phyloP scores from a whole-genome alignment of 192 early-diverging fungal genomes.

The Umbelopsis sp. region DNA sequence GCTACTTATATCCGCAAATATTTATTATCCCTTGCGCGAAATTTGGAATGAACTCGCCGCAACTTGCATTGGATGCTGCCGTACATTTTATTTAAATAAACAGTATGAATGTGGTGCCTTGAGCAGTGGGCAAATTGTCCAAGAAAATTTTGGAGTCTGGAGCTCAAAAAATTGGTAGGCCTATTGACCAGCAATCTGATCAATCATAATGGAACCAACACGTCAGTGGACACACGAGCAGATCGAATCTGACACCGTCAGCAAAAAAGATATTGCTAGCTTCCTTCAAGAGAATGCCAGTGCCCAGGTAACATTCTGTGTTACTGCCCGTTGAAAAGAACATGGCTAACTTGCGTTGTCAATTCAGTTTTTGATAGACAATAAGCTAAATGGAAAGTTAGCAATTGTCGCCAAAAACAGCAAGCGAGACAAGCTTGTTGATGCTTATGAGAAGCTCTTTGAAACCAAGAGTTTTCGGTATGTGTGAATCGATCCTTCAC shows the following conservation, averaged over 20 bases:
- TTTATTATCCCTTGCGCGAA: no score
- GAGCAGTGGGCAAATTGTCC: no score
- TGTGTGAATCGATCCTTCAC: neutral
- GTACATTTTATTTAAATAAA: no score
- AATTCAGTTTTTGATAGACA: slow-evolving; percentile 56
- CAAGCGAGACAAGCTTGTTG: slow-evolving; percentile 63
- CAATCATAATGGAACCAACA: slow-evolving; percentile 26
- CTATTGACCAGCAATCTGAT: neutral
- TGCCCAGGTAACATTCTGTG: slow-evolving; percentile 38
- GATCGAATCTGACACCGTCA: slow-evolving; percentile 61
- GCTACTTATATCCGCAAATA: no score
- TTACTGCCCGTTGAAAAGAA: no score
- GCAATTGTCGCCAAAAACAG: slow-evolving; percentile 68
- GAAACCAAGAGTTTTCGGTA: slow-evolving; percentile 58
- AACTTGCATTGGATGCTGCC: no score
- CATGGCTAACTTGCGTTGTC: neutral
- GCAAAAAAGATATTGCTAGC: slow-evolving; percentile 71
- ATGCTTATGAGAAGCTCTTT: slow-evolving; percentile 66
- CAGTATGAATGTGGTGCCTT: no score
- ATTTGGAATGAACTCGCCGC: no score
- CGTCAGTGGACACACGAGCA: slow-evolving; percentile 66
- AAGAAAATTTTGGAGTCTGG: no score
- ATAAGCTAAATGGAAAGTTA: slow-evolving; percentile 74
- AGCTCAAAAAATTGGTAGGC: no score
- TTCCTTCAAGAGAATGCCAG: slow-evolving; percentile 66